A percentile compares a stretch with the other conserved stretches of the same genome.
These are phyloP conservation scores for Paecilomyces fulvus DNA, from an alignment of 2,329 filamentous ascomycete species.

Conservation along the genomic window DNA sequence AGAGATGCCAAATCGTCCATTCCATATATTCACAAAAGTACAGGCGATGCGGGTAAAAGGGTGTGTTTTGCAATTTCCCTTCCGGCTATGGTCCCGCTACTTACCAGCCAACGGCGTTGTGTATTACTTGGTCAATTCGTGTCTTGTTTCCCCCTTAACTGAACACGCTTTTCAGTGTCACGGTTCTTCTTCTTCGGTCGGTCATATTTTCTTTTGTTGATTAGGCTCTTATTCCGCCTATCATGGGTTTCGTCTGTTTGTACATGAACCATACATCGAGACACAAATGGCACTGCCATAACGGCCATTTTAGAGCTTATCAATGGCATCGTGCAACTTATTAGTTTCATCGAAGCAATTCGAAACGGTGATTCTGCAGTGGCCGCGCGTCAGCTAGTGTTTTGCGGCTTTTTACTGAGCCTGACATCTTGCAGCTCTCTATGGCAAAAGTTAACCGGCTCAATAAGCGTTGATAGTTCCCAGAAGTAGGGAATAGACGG, in stretches of 20 bases:
- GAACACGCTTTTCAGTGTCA: neutral
- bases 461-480: too few species aligned
- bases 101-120: constrained; percentile 1
- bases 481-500: too few species aligned
- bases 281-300: neutral
- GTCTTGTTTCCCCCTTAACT: neutral
- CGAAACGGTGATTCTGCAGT: neutral
- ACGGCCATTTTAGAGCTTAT: neutral
- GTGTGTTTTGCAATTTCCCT: neutral
- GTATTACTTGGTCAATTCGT: neutral
- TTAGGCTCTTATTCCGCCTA: neutral
- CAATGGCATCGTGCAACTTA: neutral
- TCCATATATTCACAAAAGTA: neutral
- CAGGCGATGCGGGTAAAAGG: neutral
- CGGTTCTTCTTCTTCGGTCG: neutral
- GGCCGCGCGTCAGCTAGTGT: neutral
- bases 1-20: neutral
- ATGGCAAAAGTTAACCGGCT: too few species aligned
- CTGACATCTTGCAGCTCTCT: too few species aligned
- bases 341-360: neutral
- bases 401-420: neutral
- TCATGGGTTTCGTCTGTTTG: neutral
- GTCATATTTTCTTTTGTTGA: neutral
- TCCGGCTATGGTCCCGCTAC: neutral
- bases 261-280: neutral